Base-by-base conservation (phyloP, 2,329 filamentous ascomycete genomes). In the Penicillium sp. region DNA sequence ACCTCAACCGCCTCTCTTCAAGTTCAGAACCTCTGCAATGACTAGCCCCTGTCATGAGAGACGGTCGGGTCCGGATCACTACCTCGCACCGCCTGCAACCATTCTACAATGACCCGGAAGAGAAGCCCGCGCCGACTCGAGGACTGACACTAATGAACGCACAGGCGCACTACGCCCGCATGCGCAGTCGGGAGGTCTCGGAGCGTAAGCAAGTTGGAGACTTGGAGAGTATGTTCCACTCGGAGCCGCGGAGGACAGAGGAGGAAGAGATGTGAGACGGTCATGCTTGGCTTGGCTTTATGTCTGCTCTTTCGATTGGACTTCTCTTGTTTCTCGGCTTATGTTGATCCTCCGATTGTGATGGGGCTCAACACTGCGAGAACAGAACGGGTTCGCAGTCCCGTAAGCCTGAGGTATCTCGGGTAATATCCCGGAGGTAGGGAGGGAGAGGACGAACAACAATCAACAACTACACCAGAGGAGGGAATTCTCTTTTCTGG, bases 21-120 rank as follows among this genome's bases (percentile, higher is more conserved):
- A 95, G 89, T 31, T 96, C 91, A 22, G 93, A 99, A 72, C 93
- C 93, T 58, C 79, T 99, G 43, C 92, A 96, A 88, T 97, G 93
- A 82, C 75, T 75, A 77, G 81, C 82, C 91, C 84, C 86, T 80
- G 87, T 89, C 87, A 90, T 84, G 86, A 89, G 87, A 81, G 86
- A 84, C 73, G 80, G 80, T 69, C 78, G 76, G 73, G 65, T 67
- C 55, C 62, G 66, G 59, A 70, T 71, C 63, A 69, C 64, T 46
- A 69, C 67, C 56, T 68, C 68, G 57, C 66, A 67, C 56, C 66
- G 70, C 58, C 63, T 71, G 50, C 69, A 70, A 56, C 68, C 70
- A 55, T 67, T 67, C 49, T 72, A 70, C 53, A 63, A 59, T 48
- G 59, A 58, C 52, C 56, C 68, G 46, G 64, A 65, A 56, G 60